Conservation (phyloP, 177 flowering plant genomes). For the Vitis hybrid region DNA sequence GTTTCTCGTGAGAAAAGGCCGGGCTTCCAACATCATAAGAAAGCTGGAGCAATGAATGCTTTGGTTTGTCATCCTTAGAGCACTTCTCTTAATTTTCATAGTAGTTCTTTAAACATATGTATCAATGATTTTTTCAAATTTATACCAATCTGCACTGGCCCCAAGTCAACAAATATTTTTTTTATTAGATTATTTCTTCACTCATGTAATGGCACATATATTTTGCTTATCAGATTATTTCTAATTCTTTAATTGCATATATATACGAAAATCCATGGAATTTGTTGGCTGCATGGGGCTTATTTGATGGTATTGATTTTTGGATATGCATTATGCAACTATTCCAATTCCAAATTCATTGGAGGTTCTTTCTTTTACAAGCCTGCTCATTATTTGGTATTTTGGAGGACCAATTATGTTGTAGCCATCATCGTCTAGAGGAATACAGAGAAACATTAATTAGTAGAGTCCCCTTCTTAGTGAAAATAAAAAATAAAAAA, state of each 20-base stretch:
- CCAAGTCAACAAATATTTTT: too few relatives aligned
- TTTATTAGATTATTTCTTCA: too few relatives aligned
- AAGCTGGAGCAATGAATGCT: conserved; percentile 99
- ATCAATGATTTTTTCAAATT: neutral
- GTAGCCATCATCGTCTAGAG: neutral
- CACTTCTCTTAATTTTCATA: neutral
- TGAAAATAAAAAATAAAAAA: neutral
- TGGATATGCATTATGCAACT: neutral
- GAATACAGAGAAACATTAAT: neutral
- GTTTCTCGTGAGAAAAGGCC: conserved; percentile 99
- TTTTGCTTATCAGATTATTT: too few relatives aligned
- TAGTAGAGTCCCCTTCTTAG: neutral
- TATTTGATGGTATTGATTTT: neutral
- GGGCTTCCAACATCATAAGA: conserved; percentile 98
- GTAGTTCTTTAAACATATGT: neutral
- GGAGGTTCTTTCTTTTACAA: neutral
- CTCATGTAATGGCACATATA: too few relatives aligned
- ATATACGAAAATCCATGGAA: too few relatives aligned
- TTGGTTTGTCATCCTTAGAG: conserved; percentile 52
- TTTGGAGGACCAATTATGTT: neutral
- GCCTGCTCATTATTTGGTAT: neutral
- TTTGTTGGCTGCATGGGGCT: neutral
- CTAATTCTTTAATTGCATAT: too few relatives aligned
- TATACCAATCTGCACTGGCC: neutral
- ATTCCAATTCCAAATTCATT: neutral